Conservation (phyloP, 495 filamentous ascomycete genomes). For the Copromyces sp. region DNA sequence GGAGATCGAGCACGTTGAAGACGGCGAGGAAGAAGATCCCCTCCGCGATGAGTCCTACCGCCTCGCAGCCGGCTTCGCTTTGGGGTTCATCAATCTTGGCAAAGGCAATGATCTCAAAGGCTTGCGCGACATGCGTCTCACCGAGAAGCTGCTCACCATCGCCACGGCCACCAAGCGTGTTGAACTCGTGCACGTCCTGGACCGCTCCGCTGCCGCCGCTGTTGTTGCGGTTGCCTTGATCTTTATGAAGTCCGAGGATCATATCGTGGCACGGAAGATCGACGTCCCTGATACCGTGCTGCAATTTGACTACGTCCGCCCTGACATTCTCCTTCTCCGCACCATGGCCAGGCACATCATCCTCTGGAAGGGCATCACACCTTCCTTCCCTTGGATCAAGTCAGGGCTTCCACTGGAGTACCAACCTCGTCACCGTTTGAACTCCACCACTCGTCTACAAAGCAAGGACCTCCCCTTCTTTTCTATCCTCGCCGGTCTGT, state of each 20-base stretch:
- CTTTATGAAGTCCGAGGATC: conserved; percentile 94
- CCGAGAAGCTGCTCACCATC: conserved; percentile 74
- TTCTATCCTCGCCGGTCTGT: conserved; percentile 83
- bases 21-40: conserved; percentile 59
- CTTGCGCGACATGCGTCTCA: conserved; percentile 86
- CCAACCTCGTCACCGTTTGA: conserved; percentile 43
- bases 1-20: conserved; percentile 79
- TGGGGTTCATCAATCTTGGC: conserved; percentile 90
- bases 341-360: conserved; percentile 89
- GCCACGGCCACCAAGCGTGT: conserved; percentile 83
- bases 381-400: conserved; percentile 62
- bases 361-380: conserved; percentile 76
- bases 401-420: conserved; percentile 61
- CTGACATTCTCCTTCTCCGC: conserved; percentile 83
- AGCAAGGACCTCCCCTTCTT: conserved; percentile 83
- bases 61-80: conserved; percentile 83
- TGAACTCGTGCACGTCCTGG: conserved; percentile 79
- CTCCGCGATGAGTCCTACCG: conserved; percentile 90
- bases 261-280: conserved; percentile 80
- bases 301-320: conserved; percentile 90
- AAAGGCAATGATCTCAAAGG: conserved; percentile 82
- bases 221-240: conserved; percentile 86
- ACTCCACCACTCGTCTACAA: conserved; percentile 42
- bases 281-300: conserved; percentile 81
- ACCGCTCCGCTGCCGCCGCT: conserved; percentile 83